Evolutionary conservation across 208 protist species (phyloP).

Genomic region (Leishmania lainsoni): DNA sequence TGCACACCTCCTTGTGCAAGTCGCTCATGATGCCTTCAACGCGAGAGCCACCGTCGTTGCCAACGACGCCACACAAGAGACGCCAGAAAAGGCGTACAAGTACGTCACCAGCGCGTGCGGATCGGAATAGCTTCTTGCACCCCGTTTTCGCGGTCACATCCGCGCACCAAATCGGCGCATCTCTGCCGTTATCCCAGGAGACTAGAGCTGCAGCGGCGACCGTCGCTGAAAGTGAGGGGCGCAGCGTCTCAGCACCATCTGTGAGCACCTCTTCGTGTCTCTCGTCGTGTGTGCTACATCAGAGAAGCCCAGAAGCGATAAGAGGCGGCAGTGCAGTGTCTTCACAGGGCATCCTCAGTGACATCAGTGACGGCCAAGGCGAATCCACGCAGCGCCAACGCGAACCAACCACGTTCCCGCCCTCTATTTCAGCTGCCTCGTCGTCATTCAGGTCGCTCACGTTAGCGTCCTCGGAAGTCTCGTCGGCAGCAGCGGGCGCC

Average conservation of each 20-base stretch:
- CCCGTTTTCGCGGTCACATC: too few species aligned
- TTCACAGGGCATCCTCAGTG: too few species aligned
- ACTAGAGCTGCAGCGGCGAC: neutral
- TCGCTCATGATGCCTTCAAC: constrained; percentile 28
- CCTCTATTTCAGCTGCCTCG: neutral
- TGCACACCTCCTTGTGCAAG: constrained; percentile 26
- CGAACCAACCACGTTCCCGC: neutral
- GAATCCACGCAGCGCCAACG: too few species aligned
- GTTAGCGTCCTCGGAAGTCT: neutral
- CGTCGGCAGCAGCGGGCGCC: neutral
- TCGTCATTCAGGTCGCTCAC: neutral
- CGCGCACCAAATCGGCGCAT: neutral
- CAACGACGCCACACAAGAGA: neutral
- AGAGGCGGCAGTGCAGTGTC: neutral
- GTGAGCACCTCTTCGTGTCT: neutral
- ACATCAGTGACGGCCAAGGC: neutral
- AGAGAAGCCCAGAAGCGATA: neutral
- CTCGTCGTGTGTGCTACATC: neutral
- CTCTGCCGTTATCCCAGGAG: neutral
- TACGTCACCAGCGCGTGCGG: neutral
- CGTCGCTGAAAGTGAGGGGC: neutral
- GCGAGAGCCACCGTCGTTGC: constrained; percentile 6
- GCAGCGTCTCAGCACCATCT: neutral
- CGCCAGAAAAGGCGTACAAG: neutral
- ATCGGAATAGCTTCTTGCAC: neutral